A percentile compares a stretch with the other conserved stretches of the same genome.
Evolutionary conservation across 2,329 filamentous ascomycete genomes (phyloP).

Genomic region (Immersiporthe knoxdaviesiana): DNA sequence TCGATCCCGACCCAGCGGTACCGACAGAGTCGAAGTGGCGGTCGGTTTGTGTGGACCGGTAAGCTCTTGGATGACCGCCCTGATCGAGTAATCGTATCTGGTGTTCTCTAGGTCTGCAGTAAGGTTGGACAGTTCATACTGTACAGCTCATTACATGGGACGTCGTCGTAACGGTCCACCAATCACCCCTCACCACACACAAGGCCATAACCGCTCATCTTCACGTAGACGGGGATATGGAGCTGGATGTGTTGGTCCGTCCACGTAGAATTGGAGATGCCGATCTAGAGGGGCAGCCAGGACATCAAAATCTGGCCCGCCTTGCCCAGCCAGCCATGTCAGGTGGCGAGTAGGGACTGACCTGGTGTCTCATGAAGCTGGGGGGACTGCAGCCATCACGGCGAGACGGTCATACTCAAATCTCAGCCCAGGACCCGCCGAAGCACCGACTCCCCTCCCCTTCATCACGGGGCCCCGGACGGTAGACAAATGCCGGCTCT

Average conservation of each 20-base stretch:
- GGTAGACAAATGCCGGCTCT: neutral
- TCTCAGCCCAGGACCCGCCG: neutral
- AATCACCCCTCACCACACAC: neutral
- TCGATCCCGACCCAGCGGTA: neutral
- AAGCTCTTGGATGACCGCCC: neutral
- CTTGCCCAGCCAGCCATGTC: neutral
- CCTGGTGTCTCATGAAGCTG: neutral
- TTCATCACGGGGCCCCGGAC: neutral
- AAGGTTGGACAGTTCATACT: neutral
- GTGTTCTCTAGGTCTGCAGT: neutral
- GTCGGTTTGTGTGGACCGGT: neutral
- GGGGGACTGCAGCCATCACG: neutral
- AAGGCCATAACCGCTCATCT: neutral
- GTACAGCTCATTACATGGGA: neutral
- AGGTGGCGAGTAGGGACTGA: neutral
- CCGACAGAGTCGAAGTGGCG: neutral
- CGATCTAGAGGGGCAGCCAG: neutral
- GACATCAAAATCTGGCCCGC: neutral
- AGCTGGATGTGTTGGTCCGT: neutral
- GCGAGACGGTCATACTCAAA: neutral
- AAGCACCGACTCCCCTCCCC: neutral
- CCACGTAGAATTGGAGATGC: neutral
- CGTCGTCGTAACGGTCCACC: neutral
- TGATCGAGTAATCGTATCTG: neutral
- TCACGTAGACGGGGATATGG: neutral